These are phyloP conservation scores for Setaria viridis DNA, from an alignment of 202 grass and related monocot species.

Conservation along the genomic window DNA sequence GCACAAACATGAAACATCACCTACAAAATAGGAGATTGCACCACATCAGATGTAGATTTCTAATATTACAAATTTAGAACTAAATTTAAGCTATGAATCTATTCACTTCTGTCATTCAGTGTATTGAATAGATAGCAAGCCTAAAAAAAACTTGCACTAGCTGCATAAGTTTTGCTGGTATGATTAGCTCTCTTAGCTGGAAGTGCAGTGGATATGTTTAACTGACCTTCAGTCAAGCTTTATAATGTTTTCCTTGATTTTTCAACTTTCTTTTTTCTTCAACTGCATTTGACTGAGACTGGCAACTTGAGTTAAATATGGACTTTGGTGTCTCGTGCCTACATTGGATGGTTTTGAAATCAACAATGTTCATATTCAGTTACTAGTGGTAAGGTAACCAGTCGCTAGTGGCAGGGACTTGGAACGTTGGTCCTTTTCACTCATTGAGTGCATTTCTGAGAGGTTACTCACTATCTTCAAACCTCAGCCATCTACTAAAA, in stretches of 20 bases:
- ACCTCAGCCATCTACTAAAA: constrained; percentile 51
- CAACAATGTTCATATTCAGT: constrained; percentile 17
- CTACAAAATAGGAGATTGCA: not conserved
- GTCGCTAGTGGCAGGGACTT: not conserved
- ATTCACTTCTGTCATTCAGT: not conserved
- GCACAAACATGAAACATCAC: not conserved
- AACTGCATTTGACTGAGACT: not conserved
- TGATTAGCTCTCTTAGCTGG: constrained; percentile 13
- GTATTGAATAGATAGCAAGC: not conserved
- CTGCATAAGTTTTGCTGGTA: constrained; percentile 30
- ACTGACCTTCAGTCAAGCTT: not conserved
- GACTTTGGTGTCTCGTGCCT: constrained; percentile 13
- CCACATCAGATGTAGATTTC: not conserved
- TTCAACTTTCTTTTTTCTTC: not conserved
- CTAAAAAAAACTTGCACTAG: not conserved
- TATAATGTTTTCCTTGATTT: constrained; percentile 2
- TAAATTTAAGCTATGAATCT: constrained; percentile 9
- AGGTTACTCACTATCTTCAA: constrained; percentile 51
- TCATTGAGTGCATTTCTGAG: constrained; percentile 61
- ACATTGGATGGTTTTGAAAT: constrained; percentile 27
- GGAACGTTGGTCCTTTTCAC: constrained; percentile 28
- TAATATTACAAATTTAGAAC: not conserved
- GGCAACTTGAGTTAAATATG: constrained; percentile 2
- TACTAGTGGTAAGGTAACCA: constrained; percentile 18
- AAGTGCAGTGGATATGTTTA: constrained; percentile 3